phyloP scores from a whole-genome alignment of 371 early-diverging fungal species.

The Apophysomyces sp. region DNA sequence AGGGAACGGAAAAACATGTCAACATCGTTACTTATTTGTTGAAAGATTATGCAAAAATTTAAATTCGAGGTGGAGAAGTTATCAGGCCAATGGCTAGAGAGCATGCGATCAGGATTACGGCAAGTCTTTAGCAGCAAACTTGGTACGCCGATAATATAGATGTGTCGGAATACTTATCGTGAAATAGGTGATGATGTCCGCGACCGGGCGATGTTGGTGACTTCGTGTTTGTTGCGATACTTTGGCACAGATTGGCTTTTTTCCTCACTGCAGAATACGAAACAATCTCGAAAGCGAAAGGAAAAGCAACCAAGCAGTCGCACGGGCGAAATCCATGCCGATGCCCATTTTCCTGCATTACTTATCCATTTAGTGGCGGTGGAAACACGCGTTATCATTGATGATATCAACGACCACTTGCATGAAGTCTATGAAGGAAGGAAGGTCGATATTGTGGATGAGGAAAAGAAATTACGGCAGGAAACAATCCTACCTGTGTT shows the following conservation, averaged over 20 bases:
- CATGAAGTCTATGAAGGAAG: constrained; percentile 7
- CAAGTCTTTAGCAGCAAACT: constrained; percentile 39
- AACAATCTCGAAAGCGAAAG: constrained; percentile 19
- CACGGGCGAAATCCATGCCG: constrained; percentile 12
- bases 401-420: constrained; percentile 45
- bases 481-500: constrained; percentile 43
- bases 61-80: constrained; percentile 21
- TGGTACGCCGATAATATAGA: constrained; percentile 13
- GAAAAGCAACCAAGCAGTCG: constrained; percentile 19
- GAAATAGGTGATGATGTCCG: constrained; percentile 25
- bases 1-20: no score
- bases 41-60: constrained; percentile 26
- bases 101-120: constrained; percentile 23
- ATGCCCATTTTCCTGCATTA: constrained; percentile 42
- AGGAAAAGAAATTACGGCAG: constrained; percentile 23
- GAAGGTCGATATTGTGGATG: constrained; percentile 9
- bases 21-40: not conserved
- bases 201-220: constrained; percentile 31
- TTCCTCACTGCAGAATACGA: constrained; percentile 25
- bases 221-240: constrained; percentile 28
- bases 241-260: constrained; percentile 51
- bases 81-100: constrained; percentile 14
- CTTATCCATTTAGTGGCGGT: constrained; percentile 48
- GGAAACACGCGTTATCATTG: constrained; percentile 52
- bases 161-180: not conserved